These are phyloP conservation scores for Cladosporium velox DNA, from an alignment of 2,329 filamentous ascomycete species.

Conservation along the genomic window DNA sequence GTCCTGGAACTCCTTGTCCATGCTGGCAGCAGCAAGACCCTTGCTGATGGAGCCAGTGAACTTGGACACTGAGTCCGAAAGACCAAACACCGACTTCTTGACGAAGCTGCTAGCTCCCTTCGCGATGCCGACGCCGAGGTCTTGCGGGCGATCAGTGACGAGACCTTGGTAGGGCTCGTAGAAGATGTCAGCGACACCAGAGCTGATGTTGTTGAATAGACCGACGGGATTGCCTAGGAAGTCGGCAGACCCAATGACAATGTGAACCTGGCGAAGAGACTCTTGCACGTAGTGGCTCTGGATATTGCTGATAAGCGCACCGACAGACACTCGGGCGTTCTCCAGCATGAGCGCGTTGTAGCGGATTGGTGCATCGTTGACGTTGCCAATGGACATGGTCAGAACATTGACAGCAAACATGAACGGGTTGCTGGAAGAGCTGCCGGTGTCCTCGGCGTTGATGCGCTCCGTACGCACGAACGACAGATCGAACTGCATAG, in stretches of 20 bases:
- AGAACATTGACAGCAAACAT: conserved; percentile 99
- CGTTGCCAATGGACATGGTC: conserved; percentile 98
- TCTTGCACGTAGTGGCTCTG: conserved; percentile 97
- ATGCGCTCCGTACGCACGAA: conserved; percentile 96
- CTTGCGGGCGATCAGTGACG: conserved; percentile 92
- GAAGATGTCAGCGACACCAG: conserved; percentile 95
- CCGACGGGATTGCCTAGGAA: conserved; percentile 97
- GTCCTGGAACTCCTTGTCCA: conserved; percentile 99
- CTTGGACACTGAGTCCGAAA: conserved; percentile 96
- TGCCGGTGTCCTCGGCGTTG: conserved; percentile 92
- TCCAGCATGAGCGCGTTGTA: conserved; percentile 93
- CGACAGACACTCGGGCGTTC: conserved; percentile 87
- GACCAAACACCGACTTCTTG: conserved; percentile 97
- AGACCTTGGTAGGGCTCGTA: conserved; percentile 98
- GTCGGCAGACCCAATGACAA: conserved; percentile 94
- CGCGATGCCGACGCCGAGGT: conserved; percentile 90
- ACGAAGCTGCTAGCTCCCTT: conserved; percentile 96
- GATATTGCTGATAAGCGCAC: conserved; percentile 80
- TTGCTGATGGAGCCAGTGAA: conserved; percentile 97
- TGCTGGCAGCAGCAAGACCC: conserved; percentile 87
- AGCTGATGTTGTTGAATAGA: conserved; percentile 97
- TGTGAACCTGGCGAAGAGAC: conserved; percentile 91
- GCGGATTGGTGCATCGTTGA: conserved; percentile 94
- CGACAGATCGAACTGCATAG: conserved; percentile 95
- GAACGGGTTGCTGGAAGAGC: conserved; percentile 79